These are phyloP conservation scores for Candida sojae DNA, from an alignment of 1,139 yeast genomes.

Conservation along the genomic window DNA sequence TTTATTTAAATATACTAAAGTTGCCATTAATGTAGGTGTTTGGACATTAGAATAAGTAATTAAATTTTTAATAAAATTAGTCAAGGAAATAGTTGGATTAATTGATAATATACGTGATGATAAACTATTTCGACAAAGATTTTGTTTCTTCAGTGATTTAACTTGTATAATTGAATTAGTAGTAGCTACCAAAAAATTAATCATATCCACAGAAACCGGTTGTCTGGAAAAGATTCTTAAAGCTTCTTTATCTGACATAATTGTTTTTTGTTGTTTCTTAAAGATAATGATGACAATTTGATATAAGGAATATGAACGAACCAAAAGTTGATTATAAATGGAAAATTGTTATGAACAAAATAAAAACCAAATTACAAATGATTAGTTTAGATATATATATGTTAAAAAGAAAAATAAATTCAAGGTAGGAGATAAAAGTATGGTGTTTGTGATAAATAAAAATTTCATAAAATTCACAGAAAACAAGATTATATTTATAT, in stretches of 20 bases:
- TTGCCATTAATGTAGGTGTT: conserved; percentile 92
- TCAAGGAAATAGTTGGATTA: conserved; percentile 35
- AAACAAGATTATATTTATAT: not conserved
- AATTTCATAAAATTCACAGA: not conserved
- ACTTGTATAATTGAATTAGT: conserved; percentile 77
- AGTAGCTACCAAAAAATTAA: conserved; percentile 74
- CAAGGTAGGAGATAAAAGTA: not conserved
- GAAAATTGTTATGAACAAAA: not conserved
- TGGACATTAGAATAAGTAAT: conserved; percentile 87
- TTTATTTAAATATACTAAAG: conserved; percentile 78
- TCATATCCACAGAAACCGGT: conserved; percentile 80
- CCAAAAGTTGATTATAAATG: not conserved
- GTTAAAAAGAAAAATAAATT: not conserved
- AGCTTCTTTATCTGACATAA: conserved; percentile 58
- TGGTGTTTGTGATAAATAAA: not conserved
- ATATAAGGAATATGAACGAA: not conserved
- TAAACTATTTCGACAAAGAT: conserved; percentile 1
- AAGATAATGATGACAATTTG: not conserved
- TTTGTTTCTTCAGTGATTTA: conserved; percentile 25
- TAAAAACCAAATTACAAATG: not conserved
- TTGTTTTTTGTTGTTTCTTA: not conserved
- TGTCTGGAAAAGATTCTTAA: conserved; percentile 72
- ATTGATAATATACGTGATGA: conserved; percentile 8
- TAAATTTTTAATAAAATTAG: conserved; percentile 67
- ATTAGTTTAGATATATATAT: not conserved